Percentiles rank a stretch among this genome's conserved stretches.
These are phyloP conservation scores for Microbotryum silenes-acaulis DNA, from an alignment of 1,284 basidiomycete species.

Conservation along the genomic window DNA sequence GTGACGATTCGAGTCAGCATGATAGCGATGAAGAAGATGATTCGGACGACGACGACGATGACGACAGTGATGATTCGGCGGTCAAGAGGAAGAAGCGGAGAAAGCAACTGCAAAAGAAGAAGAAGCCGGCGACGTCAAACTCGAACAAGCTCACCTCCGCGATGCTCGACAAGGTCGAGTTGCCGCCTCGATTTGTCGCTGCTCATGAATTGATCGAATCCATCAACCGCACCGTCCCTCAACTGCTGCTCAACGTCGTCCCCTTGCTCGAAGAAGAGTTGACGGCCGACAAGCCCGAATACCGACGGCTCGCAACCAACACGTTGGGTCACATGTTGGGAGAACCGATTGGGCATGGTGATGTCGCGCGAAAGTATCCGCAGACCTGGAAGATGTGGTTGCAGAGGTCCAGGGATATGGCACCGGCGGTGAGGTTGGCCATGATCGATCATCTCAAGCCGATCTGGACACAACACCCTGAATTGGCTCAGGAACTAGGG, in stretches of 20 bases:
- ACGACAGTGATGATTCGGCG: background rate
- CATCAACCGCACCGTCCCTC: slow-evolving; percentile 71
- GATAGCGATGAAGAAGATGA: slow-evolving; percentile 43
- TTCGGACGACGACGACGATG: slow-evolving; percentile 43
- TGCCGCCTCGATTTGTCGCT: slow-evolving; percentile 46
- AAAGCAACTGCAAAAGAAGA: slow-evolving; percentile 15
- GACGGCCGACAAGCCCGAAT: slow-evolving; percentile 60
- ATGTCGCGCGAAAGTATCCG: slow-evolving; percentile 72
- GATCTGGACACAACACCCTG: slow-evolving; percentile 59
- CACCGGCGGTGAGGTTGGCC: slow-evolving; percentile 59
- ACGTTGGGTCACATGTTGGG: slow-evolving; percentile 86
- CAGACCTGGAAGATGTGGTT: slow-evolving; percentile 82
- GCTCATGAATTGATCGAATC: slow-evolving; percentile 81
- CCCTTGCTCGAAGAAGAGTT: slow-evolving; percentile 90
- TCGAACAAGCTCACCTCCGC: background rate
- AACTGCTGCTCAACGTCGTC: slow-evolving; percentile 77
- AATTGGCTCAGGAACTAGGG: slow-evolving; percentile 63
- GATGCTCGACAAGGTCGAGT: slow-evolving; percentile 33
- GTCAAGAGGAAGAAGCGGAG: slow-evolving; percentile 1
- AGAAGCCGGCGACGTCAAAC: slow-evolving; percentile 1
- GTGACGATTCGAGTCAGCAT: background rate
- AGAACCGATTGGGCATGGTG: slow-evolving; percentile 50
- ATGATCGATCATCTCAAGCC: slow-evolving; percentile 66
- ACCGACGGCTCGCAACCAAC: slow-evolving; percentile 71
- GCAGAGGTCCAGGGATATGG: slow-evolving; percentile 69